Base-by-base conservation (phyloP, 2,329 filamentous ascomycete species). In the Aureobasidium sp. region DNA sequence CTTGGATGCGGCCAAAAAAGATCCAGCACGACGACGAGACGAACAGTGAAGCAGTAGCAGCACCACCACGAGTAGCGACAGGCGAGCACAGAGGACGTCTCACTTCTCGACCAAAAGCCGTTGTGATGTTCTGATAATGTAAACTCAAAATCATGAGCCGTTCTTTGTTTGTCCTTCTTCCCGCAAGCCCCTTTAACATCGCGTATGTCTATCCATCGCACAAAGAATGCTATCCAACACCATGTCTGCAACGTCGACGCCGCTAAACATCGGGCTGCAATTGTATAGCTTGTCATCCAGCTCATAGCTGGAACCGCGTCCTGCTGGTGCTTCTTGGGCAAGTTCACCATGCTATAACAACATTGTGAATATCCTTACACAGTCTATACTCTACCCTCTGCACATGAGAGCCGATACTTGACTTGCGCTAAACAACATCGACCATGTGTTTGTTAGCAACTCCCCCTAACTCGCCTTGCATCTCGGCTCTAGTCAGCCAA, bases 71-170 rank as follows among this genome's bases (percentile, higher is more conserved):
- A 60, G 44, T 37, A 60, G 57, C 57, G 5, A 45, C 57, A 60
- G 47, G 54, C 42, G 42, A 48, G 42, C 42, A 48, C 45, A 29
- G 45, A 48, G 45, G 45, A 48, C 42, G 54, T 58, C 54, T 60
- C 58, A 52, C 58, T 60, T 50, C 58, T 45, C 47, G 58, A 50
- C 48, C 45, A 19, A 52, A 60, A 52, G 35, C 45, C 58, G 54
- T 58, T 58, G 54, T 40, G 17, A 37, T 60, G 57, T 60, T 60
- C 39, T 60, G 57, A 60, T 60, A 60, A 60, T 35, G 45, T 24
- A 50, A 49, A 49, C 45, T 50, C 33, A 50, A 48, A 48, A 49
- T 39, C 22, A 14, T 29, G 45, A 24, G 19, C 57, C 53, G 40
- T 57, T 60, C 57, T 60, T 60, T 60, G 57, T 59, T 59, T 59